These are phyloP conservation scores for Coemansia asiatica DNA, from an alignment of 192 early-diverging fungal genomes.

Conservation along the genomic window DNA sequence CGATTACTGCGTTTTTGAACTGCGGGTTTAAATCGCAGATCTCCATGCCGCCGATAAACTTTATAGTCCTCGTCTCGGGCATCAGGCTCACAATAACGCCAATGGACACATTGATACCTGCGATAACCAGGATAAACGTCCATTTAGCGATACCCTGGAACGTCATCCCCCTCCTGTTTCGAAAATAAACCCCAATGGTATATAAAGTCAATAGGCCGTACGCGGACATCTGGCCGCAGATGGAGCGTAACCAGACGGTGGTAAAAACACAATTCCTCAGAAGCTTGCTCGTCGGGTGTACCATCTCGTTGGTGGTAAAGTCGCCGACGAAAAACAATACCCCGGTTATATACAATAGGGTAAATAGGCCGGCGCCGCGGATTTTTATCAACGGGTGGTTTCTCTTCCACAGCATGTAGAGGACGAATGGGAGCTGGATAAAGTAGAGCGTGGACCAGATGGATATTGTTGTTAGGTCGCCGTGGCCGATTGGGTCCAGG, in stretches of 20 bases:
- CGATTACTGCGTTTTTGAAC: conserved; percentile 21
- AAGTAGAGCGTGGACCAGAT: conserved; percentile 12
- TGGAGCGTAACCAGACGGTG: conserved; percentile 37
- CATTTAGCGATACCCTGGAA: not conserved
- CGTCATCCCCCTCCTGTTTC: not conserved
- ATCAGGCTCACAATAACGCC: conserved; percentile 19
- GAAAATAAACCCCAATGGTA: not conserved
- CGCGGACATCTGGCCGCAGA: conserved; percentile 26
- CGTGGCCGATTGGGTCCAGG: conserved; percentile 35
- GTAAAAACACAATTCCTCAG: conserved; percentile 31
- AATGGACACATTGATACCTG: not conserved
- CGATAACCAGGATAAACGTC: not conserved
- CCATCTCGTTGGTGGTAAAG: conserved; percentile 28
- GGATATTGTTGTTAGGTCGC: conserved; percentile 26
- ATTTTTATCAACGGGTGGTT: conserved; percentile 27
- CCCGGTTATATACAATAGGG: conserved; percentile 7
- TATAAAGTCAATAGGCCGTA: conserved; percentile 6
- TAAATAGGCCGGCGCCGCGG: conserved; percentile 7
- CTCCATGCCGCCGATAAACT: conserved; percentile 13
- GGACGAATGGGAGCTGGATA: conserved; percentile 18
- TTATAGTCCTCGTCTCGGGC: conserved; percentile 12
- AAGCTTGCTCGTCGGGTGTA: conserved; percentile 12
- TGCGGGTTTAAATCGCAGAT: conserved; percentile 22
- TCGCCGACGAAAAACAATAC: conserved; percentile 46
- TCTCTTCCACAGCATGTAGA: conserved; percentile 30